These are phyloP conservation scores for Metarhizium humberi DNA, from an alignment of 2,329 filamentous ascomycete species.

Conservation along the genomic window DNA sequence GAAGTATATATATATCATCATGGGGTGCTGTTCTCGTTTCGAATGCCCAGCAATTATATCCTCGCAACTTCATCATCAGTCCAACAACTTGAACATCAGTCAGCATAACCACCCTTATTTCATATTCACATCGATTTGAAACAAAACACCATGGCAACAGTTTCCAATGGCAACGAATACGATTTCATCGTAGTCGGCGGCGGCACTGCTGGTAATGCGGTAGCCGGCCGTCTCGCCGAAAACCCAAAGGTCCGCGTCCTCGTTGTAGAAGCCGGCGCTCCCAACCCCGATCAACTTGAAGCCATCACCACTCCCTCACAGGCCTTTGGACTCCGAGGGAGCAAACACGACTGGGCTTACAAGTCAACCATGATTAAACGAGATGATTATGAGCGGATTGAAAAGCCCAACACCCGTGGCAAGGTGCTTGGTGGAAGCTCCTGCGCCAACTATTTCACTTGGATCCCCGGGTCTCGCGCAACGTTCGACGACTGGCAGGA, in stretches of 20 bases:
- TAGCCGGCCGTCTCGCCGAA: slow-evolving; percentile 23
- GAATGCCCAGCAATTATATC: too few species aligned
- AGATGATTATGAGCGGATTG: slow-evolving; percentile 48
- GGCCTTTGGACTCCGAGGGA: slow-evolving; percentile 43
- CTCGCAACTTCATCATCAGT: too few species aligned
- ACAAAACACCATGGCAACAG: too few species aligned
- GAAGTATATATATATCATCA: too few species aligned
- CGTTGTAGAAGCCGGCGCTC: slow-evolving; percentile 37
- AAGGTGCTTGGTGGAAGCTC: slow-evolving; percentile 50
- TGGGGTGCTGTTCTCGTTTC: too few species aligned
- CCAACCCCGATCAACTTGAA: slow-evolving; percentile 37
- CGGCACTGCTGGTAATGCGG: slow-evolving; percentile 40
- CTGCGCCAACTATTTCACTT: slow-evolving; percentile 54
- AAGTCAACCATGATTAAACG: slow-evolving; percentile 53
- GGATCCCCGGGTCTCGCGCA: slow-evolving; percentile 46
- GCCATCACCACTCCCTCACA: slow-evolving; percentile 43
- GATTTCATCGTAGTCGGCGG: slow-evolving; percentile 33
- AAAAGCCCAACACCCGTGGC: slow-evolving; percentile 54
- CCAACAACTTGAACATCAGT: too few species aligned
- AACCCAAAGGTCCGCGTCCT: slow-evolving; percentile 30
- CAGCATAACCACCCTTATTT: too few species aligned
- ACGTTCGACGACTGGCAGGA: slow-evolving; percentile 58
- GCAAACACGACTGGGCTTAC: slow-evolving; percentile 50
- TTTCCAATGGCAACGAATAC: too few species aligned
- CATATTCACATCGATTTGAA: too few species aligned